These are phyloP conservation scores for Scopulariopsis brevicaulis DNA, from an alignment of 2,329 filamentous ascomycete species.

Conservation along the genomic window DNA sequence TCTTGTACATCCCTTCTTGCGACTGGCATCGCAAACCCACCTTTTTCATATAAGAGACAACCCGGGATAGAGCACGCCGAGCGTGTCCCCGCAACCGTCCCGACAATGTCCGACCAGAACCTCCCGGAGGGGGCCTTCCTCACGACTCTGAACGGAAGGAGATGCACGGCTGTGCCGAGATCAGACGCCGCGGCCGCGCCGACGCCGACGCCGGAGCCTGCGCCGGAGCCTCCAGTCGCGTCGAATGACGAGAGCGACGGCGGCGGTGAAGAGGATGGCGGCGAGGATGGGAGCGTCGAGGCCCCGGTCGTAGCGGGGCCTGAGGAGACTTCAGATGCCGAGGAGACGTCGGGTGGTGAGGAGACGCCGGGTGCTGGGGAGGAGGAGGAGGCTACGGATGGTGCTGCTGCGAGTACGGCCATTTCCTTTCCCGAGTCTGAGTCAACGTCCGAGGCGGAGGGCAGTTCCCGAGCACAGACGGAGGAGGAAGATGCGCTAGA, in stretches of 20 bases:
- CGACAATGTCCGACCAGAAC: conserved; percentile 29
- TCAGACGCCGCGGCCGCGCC: conserved; percentile 8
- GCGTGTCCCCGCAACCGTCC: conserved; percentile 4
- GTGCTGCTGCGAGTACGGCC: conserved; percentile 22
- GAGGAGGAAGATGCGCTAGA: neutral
- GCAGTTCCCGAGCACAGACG: neutral
- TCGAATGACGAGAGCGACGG: neutral
- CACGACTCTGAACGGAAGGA: conserved; percentile 35
- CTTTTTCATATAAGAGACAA: conserved; percentile 9
- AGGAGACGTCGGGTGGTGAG: neutral
- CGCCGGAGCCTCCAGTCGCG: neutral
- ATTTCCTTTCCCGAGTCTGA: conserved; percentile 11
- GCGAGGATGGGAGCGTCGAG: no score
- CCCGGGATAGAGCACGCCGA: conserved; percentile 4
- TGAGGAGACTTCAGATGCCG: neutral
- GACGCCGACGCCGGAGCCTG: conserved; percentile 8
- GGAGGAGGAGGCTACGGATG: neutral
- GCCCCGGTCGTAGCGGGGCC: neutral
- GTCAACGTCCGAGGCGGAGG: neutral
- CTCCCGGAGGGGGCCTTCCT: conserved; percentile 35
- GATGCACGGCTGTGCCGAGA: conserved; percentile 42
- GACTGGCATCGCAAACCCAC: conserved; percentile 29
- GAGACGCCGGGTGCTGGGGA: neutral
- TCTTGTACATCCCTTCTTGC: conserved; percentile 12
- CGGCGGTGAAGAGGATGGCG: no score